Conservation (phyloP, 345 rosid species). For the Brassica carinata region DNA sequence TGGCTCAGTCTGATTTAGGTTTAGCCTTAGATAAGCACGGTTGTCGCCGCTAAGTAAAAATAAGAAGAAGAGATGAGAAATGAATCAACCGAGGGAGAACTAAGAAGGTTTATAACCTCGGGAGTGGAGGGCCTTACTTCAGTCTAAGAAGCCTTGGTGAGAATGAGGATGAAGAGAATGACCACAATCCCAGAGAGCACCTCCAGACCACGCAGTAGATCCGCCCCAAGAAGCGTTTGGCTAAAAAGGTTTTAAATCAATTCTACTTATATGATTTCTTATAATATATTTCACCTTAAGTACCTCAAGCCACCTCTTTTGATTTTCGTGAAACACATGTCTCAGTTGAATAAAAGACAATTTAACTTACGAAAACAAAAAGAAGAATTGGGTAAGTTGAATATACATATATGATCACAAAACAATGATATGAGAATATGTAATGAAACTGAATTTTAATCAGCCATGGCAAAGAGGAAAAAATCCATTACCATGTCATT, state of each 20-base stretch:
- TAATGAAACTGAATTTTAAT: not conserved
- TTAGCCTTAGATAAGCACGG: conserved; percentile 49
- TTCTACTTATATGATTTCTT: not conserved
- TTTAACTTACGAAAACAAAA: not conserved
- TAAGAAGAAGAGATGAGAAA: not conserved
- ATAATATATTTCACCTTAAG: not conserved
- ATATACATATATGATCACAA: not conserved
- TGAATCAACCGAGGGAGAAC: not conserved
- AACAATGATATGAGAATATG: not conserved
- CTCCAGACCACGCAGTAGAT: not conserved
- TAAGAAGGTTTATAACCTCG: not conserved
- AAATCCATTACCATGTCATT: not conserved
- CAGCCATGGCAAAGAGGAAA: not conserved
- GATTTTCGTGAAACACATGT: not conserved
- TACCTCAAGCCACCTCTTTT: not conserved
- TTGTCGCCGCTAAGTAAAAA: conserved; percentile 32
- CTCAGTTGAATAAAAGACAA: not conserved
- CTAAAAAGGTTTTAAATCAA: not conserved
- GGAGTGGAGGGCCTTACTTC: not conserved
- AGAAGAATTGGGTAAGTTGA: not conserved
- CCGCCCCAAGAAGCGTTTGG: not conserved
- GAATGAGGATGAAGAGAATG: not conserved
- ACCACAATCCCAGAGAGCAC: not conserved
- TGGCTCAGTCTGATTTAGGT: conserved; percentile 48
- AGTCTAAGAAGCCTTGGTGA: not conserved